Base-by-base conservation (phyloP, 2,329 filamentous ascomycete species). In the Alternaria burnsii region DNA sequence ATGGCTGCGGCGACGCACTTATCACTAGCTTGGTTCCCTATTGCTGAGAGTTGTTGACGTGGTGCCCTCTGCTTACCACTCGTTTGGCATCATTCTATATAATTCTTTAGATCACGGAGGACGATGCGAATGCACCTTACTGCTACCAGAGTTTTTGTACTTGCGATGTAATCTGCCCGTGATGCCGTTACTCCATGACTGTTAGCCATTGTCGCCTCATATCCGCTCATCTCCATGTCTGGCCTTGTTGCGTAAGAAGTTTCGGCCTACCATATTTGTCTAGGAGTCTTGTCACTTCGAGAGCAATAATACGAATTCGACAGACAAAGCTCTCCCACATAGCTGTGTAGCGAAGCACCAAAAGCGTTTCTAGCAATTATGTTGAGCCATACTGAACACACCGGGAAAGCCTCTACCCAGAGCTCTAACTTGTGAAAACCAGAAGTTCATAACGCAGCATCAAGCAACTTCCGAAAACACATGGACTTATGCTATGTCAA, bases 51-150 rank as follows among this genome's bases (percentile, higher is more conserved):
- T 8, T 47, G 22, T 51, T 41, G 11, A 41, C 16, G 48, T 28
- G 36, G 50, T 48, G 34, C 47, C 55, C 44, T 26, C 4, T 44
- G 51, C 43, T 41, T 41, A 55, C 44, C 57, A 52, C 52, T 59
- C 57, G 38, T 59, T 59, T 59, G 32, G 48, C 47, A 43, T 52
- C 18, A 16, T n/a, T 6, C 43, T 51, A 7, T 55, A 24, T 46
- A 55, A 55, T 40, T 47, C 8, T 50, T 12, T 48, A 56, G 44
- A 50, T 36, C 14, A 32, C 32, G 7, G 20, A 36, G 20, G 5
- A n/a, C 11, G n/a, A 50, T 50, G 1, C 1, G 24, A 34, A n/a
- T 18, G 32, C 46, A 12, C 3, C 3, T 50, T 26, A 3, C 10
- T 7, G 32, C 18, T 22, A 32, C 46, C 10, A 38, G 12, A 3